Percentiles rank a stretch among this genome's conserved stretches.
phyloP scores from a whole-genome alignment of 1,284 basidiomycete genomes.

The Irpex sp. region DNA sequence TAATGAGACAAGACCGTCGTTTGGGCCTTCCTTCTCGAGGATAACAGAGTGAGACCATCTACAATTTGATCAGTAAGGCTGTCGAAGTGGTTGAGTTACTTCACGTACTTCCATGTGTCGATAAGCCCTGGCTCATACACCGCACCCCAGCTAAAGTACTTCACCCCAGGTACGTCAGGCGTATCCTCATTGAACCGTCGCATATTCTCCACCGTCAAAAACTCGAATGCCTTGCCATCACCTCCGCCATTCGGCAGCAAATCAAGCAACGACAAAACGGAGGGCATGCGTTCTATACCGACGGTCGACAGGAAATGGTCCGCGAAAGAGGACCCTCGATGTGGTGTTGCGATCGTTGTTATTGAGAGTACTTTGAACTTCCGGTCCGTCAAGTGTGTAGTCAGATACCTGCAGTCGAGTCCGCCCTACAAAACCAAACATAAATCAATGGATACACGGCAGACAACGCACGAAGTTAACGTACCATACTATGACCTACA shows the following conservation, averaged over 20 bases:
- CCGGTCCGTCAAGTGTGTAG: constrained; percentile 63
- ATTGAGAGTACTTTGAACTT: constrained; percentile 74
- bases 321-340: constrained; percentile 91
- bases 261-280: constrained; percentile 67
- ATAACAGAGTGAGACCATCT: constrained; percentile 84
- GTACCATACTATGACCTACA: constrained; percentile 85
- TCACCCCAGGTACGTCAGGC: constrained; percentile 71
- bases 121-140: constrained; percentile 83
- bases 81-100: constrained; percentile 18
- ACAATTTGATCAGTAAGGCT: not conserved
- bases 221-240: constrained; percentile 89
- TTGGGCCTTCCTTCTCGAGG: constrained; percentile 85
- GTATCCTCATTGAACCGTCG: constrained; percentile 83
- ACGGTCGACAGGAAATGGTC: constrained; percentile 87
- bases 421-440: constrained; percentile 72
- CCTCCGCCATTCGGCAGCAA: constrained; percentile 84
- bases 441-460: constrained; percentile 1
- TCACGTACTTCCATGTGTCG: constrained; percentile 74
- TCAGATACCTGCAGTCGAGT: constrained; percentile 88
- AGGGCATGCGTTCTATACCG: constrained; percentile 62
- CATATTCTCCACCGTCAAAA: constrained; percentile 86
- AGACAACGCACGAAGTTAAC: constrained; percentile 10
- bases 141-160: constrained; percentile 94
- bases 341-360: constrained; percentile 93
- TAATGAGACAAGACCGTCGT: constrained; percentile 88